phyloP scores from a whole-genome alignment of 441 rosid genomes.

The Corymbia calophylla region DNA sequence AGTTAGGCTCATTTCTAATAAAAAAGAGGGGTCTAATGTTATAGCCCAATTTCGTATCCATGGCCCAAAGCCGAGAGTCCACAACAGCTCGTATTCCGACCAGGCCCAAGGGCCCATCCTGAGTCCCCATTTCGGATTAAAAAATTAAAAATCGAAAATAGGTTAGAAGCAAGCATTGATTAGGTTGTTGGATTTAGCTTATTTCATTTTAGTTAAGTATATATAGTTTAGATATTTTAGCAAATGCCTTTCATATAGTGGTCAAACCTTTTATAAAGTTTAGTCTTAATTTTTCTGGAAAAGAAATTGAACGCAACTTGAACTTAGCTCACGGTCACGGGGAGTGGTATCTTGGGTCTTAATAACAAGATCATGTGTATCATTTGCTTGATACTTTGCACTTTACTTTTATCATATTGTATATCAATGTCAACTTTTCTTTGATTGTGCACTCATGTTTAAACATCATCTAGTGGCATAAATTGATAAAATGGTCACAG shows the following conservation, averaged over 20 bases:
- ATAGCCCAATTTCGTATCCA: neutral
- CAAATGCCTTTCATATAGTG: neutral
- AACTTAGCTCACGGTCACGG: neutral
- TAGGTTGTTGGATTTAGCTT: neutral
- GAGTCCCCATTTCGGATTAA: neutral
- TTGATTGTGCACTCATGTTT: neutral
- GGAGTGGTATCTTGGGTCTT: neutral
- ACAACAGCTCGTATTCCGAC: neutral
- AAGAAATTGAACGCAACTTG: neutral
- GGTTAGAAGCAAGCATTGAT: neutral
- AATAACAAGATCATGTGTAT: neutral
- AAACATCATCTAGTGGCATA: neutral
- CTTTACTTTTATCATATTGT: neutral
- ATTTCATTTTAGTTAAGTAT: neutral
- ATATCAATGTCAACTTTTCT: neutral
- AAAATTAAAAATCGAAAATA: neutral
- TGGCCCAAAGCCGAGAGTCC: neutral
- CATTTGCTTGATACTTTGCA: neutral
- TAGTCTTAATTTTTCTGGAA: neutral
- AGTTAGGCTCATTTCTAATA: too few species aligned
- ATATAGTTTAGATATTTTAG: neutral
- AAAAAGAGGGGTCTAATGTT: neutral
- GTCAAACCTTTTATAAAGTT: accelerated
- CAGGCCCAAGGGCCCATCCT: neutral
- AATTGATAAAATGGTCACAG: neutral